phyloP scores from a whole-genome alignment of 495 filamentous ascomycete species.

The Penicillium cosmopolitanum region DNA sequence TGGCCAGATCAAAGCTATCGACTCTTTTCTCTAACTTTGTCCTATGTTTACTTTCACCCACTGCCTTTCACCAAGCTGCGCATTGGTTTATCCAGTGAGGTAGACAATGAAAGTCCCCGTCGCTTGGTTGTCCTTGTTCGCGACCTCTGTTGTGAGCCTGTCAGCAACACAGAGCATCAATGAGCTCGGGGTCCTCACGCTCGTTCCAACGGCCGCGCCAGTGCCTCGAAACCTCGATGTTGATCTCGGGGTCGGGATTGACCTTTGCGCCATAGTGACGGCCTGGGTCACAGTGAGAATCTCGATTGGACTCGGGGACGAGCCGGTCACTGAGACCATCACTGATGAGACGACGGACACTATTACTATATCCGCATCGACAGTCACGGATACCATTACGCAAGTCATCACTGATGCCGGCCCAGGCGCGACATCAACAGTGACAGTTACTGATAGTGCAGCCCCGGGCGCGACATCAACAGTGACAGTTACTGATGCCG shows the following conservation, averaged over 20 bases:
- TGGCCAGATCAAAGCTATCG: background rate
- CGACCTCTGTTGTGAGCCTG: background rate
- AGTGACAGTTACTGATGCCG: background rate
- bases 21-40: background rate
- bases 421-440: background rate
- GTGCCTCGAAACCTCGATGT: background rate
- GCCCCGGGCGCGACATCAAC: background rate
- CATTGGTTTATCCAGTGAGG: background rate
- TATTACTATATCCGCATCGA: background rate
- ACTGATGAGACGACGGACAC: background rate
- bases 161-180: background rate
- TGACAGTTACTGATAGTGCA: background rate
- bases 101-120: background rate
- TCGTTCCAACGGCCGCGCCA: background rate
- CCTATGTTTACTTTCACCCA: background rate
- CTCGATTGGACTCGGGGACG: background rate
- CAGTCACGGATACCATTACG: conserved; percentile 8
- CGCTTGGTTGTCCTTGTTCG: background rate
- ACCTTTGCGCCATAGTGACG: background rate
- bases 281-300: background rate
- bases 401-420: background rate
- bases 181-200: background rate
- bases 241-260: background rate
- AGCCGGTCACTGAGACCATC: background rate
- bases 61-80: background rate